These are phyloP conservation scores for Lenwebbia sp. DNA, from an alignment of 345 rosid species.

Conservation along the genomic window DNA sequence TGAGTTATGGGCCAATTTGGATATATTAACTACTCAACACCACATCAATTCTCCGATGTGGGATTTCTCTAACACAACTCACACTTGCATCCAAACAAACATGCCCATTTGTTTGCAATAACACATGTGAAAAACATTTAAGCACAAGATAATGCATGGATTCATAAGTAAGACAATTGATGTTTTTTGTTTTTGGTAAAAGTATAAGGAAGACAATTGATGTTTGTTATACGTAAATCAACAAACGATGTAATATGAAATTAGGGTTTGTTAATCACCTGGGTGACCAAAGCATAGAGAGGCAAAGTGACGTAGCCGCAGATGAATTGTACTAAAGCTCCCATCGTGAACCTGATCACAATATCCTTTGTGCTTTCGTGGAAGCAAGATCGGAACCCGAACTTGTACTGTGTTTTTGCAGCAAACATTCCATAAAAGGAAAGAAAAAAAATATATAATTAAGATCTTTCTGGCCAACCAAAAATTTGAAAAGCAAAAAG, in stretches of 20 bases:
- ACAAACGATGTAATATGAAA: background rate
- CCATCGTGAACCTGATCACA: slow-evolving; percentile 32
- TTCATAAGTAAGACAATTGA: background rate
- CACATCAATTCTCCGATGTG: no score
- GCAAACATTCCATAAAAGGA: background rate
- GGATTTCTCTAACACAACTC: no score
- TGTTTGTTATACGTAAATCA: background rate
- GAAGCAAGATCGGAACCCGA: slow-evolving; percentile 51
- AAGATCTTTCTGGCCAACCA: background rate
- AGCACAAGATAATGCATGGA: background rate
- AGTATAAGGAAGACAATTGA: no score
- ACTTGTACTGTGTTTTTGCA: slow-evolving; percentile 29
- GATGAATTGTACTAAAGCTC: slow-evolving; percentile 31
- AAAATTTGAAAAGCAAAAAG: background rate
- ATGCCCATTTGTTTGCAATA: slow-evolving; percentile 41
- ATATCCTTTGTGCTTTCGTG: slow-evolving; percentile 29
- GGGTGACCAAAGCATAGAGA: slow-evolving; percentile 52
- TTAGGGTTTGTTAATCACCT: slow-evolving; percentile 14
- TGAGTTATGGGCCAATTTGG: no score
- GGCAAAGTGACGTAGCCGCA: slow-evolving; percentile 59
- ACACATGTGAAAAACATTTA: background rate
- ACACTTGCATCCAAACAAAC: no score
- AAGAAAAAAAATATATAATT: background rate
- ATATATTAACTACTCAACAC: no score
- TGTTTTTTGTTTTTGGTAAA: no score